A percentile compares a stretch with the other conserved stretches of the same genome.
These are phyloP conservation scores for Pythium rishiriense DNA, from an alignment of 352 stramenopile genomes.

Conservation along the genomic window DNA sequence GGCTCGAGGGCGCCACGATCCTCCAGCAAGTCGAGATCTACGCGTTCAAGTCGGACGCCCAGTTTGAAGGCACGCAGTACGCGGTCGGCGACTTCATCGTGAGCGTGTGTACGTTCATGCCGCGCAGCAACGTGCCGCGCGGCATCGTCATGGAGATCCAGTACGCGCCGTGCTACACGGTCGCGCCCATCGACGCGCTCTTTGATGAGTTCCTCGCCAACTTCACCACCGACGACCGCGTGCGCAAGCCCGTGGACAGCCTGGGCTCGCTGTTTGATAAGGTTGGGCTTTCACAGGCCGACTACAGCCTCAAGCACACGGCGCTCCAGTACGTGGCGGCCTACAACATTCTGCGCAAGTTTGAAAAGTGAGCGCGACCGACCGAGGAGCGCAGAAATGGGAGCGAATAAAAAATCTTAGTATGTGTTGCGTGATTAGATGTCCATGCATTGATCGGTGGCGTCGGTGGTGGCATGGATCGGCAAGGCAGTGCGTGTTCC, in stretches of 20 bases:
- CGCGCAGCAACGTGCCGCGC: constrained; percentile 75
- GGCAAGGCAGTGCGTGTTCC: no score
- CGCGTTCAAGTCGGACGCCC: constrained; percentile 84
- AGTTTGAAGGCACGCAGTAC: constrained; percentile 87
- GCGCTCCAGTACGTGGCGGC: constrained; percentile 86
- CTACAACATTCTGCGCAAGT: constrained; percentile 86
- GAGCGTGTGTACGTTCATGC: constrained; percentile 88
- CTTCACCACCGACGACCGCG: constrained; percentile 59
- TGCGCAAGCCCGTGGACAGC: constrained; percentile 79
- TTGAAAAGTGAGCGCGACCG: no score
- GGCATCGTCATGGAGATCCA: constrained; percentile 84
- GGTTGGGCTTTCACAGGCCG: constrained; percentile 55
- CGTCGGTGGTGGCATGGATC: no score
- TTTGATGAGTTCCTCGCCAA: constrained; percentile 84
- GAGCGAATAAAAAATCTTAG: no score
- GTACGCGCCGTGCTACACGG: constrained; percentile 81
- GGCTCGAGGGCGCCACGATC: constrained; percentile 82
- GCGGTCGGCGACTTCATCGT: constrained; percentile 83
- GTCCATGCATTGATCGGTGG: no score
- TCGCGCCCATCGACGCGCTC: constrained; percentile 72
- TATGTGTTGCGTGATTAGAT: no score
- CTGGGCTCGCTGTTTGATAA: constrained; percentile 71
- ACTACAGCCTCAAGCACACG: constrained; percentile 89
- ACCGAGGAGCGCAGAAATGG: no score
- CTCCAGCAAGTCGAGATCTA: constrained; percentile 90